Evolutionary conservation across 163 green algal genomes (phyloP), one percentile per base, ranked within the genome.

Genomic region (Scenedesmus sp.): DNA sequence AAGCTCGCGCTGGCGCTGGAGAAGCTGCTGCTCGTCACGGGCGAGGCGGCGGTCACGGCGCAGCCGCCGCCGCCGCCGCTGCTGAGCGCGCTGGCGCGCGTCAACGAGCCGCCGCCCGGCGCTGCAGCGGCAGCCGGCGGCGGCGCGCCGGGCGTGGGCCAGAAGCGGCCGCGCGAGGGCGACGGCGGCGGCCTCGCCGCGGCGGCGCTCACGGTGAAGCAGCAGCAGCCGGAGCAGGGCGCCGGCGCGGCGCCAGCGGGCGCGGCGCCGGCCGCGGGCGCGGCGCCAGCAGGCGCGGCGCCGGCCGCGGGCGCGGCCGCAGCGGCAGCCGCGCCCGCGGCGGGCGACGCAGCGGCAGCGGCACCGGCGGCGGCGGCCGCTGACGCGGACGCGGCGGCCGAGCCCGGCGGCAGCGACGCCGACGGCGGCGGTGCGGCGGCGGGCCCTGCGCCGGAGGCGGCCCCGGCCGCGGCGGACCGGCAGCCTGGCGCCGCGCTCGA

Each of bases 1-100:
- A 97, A 97, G 75, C 33, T 93, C 82, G 85, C 72, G 1, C 33
- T 91, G 18, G 90, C 90, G 0, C 74, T 95, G 6, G 89, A 94
- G 58, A 91, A 89, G 75, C 89, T 93, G 42, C 81, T 96, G 42
- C 64, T 92, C 14, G 91, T 96, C 4, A 93, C 86, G 22, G 85
- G 81, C 26, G 87, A 89, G 39, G 36, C 86, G 58, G 67, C 65
- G 14, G 31, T 72, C 1, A 83, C 81, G 24, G 14, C 62, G 0
- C 24, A 70, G 5, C 63, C 76, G 22, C 63, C 75, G 29, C 72
- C 83, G 4, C 63, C 71, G 11, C 85, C 88, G 1, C 80, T 65
- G 26, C 89, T 90, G 0, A 17, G 48, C 14, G 53, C 72, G 2
- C 84, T 95, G 22, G 77, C 34, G 9, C 69, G 80, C 1, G 87